Conservation (phyloP, 139 green algal species). For the Coelastrella sp. region DNA sequence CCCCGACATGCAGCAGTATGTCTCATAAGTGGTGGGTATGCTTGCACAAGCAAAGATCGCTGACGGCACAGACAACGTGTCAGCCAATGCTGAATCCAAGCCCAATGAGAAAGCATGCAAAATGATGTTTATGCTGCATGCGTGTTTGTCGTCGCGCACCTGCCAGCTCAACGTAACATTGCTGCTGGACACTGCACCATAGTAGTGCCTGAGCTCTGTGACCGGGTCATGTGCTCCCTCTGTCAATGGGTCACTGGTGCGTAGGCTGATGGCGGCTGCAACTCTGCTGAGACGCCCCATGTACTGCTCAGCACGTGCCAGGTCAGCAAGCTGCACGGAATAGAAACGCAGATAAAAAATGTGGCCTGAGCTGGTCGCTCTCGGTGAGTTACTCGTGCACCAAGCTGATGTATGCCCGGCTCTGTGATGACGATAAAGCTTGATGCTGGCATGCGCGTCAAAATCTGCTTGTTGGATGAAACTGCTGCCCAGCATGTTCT, state of each 20-base stretch:
- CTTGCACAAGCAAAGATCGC: no score
- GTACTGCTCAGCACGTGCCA: conserved; percentile 38
- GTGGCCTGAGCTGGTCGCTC: background rate
- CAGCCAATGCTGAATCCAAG: background rate
- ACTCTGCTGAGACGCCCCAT: conserved; percentile 35
- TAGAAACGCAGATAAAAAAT: background rate
- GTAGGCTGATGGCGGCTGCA: conserved; percentile 40
- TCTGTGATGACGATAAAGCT: background rate
- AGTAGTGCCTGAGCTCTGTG: conserved; percentile 34
- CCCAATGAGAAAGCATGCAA: background rate
- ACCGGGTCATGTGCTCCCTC: conserved; percentile 32
- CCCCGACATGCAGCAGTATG: background rate
- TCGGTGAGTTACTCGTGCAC: no score
- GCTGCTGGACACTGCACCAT: conserved; percentile 12
- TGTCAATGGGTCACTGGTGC: conserved; percentile 25
- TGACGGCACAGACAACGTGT: no score
- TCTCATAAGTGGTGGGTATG: no score
- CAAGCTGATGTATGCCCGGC: no score
- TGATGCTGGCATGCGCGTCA: no score
- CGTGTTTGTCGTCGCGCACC: background rate
- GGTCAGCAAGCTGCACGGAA: conserved; percentile 23
- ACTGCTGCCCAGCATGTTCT: background rate
- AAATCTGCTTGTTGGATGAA: background rate
- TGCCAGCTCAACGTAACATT: conserved; percentile 24
- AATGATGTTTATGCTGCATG: background rate